Base-by-base conservation (phyloP, 2,329 filamentous ascomycete genomes). In the Pseudogymnoascus sp. region DNA sequence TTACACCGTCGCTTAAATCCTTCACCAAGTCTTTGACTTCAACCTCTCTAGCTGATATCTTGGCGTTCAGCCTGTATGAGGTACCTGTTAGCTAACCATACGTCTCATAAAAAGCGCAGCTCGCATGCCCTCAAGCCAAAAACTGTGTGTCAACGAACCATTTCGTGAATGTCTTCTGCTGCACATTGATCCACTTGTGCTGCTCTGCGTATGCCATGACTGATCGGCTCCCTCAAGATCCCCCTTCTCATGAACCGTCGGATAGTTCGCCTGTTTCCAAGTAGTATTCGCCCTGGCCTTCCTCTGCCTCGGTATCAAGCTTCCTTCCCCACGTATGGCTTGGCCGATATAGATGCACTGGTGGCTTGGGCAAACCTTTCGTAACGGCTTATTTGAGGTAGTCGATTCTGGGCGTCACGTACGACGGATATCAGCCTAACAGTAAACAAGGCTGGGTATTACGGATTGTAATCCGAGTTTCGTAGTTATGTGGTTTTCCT, bases 111-210 rank as follows among this genome's bases (percentile, higher is more conserved):
- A 33, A 35, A 3, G 30, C 50, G 14, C 38, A 50, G 12, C 28
- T 63, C 71, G 63, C 72, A 30, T 43, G 18, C 30, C 14, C 8
- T 12, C 36, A 33, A 22, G 14, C 58, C 50, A 60, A 9, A 20
- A 22, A 25, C 6, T 9, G 61, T 41, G 8, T 18, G 47, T 35
- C 6, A 47, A 41, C 67, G 25, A 64, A 90, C 88, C 94, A 99
- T 90, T 97, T 99, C 63, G 92, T 96, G 76, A 99, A 99, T 28
- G 94, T 99, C 83, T 97, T 99, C 76, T 97, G 89, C 80, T 97
- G 93, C 76, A 96, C 91, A 72, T 80, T 85, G 69, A 88, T 82
- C 85, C 85, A 88, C 73, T 81, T 79, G 74, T 86, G 82, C 75
- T 87, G 82, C 72, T 85, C 82, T 53, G 80, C 76, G 73, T 78